Base-by-base conservation (phyloP, 1,139 yeast species). In the Lodderomyces elongisporus region DNA sequence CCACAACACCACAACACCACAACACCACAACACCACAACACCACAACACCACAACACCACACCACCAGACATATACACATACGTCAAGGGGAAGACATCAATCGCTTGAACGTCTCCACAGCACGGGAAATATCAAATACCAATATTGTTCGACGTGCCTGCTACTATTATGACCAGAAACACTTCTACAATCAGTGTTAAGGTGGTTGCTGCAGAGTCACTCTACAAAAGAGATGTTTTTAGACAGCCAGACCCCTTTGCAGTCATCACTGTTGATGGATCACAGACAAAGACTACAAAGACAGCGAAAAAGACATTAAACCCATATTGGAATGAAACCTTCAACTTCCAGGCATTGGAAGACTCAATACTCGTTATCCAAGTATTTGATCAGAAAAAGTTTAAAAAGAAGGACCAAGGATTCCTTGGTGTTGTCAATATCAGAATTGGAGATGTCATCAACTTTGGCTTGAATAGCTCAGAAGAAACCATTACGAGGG, bases 381-480 rank as follows among this genome's bases (percentile, higher is more conserved):
- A 91, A 58, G 93, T 91, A 12, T 91, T 93, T 60, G 98, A 91
- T 58, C 97, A 89, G 59, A 89, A 88, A 56, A 91, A 91, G 61
- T 91, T 91, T 66, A 91, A 91, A 58, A 88, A 88, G 79, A 89
- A 88, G 73, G 98, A 91, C 56, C 98, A 91, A 60, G 98, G 98
- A n/a, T 91, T 91, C 49, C 68, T 91, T 34, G 99, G 99, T 39
- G 98, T 91, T 14, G 93, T 93, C 40, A 93, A 91, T 60, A 76
- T 91, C 34, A 73, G 95, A 47, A 77, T 89, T 28, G 93, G 94
- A 30, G 97, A 91, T 57, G 89, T 85, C 26, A 74, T 91, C 41
- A 95, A 88, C 56, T 64, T 88, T 40, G 68, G 69, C 17, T 68
- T 76, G 40, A 66, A 53, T 39, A 59, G 63, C 45, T 66, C 74